A percentile compares a stretch with the other conserved stretches of the same genome.
phyloP scores from a whole-genome alignment of 768 basidiomycete genomes.

The Leccinellum albellum region DNA sequence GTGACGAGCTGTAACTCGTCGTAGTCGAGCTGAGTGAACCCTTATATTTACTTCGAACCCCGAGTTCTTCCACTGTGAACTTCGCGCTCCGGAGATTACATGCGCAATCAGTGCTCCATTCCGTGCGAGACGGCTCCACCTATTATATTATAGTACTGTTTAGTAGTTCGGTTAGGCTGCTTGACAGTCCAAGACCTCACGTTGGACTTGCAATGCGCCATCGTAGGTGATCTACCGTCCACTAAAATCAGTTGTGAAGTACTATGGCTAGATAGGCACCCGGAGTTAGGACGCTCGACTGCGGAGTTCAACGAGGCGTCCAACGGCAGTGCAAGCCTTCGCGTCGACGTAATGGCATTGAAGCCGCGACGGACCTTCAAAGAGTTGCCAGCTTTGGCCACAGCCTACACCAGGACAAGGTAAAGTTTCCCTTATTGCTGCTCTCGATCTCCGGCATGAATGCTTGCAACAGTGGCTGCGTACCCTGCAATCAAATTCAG shows the following conservation, averaged over 20 bases:
- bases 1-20: slow-evolving; percentile 4
- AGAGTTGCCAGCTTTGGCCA: background rate
- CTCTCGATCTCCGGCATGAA: slow-evolving; percentile 13
- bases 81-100: slow-evolving; percentile 25
- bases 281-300: background rate
- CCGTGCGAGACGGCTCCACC: slow-evolving; percentile 6
- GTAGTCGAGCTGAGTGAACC: background rate
- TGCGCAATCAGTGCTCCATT: slow-evolving; percentile 1
- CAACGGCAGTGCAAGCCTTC: background rate
- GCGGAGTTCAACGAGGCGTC: background rate
- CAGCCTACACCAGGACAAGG: background rate
- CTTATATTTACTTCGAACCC: background rate
- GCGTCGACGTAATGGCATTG: background rate
- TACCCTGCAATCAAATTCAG: background rate
- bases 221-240: background rate
- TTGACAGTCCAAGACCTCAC: background rate
- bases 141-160: background rate
- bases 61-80: background rate
- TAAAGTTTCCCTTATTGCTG: slow-evolving; percentile 7
- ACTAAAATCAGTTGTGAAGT: background rate
- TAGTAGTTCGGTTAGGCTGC: slow-evolving; percentile 1
- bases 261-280: background rate
- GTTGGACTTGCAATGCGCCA: slow-evolving; percentile 4
- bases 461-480: background rate
- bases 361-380: background rate